Evolutionary conservation across 805 yeast species (phyloP), one percentile per base, ranked within the genome.

Genomic region (Kazachstania taianensis): DNA sequence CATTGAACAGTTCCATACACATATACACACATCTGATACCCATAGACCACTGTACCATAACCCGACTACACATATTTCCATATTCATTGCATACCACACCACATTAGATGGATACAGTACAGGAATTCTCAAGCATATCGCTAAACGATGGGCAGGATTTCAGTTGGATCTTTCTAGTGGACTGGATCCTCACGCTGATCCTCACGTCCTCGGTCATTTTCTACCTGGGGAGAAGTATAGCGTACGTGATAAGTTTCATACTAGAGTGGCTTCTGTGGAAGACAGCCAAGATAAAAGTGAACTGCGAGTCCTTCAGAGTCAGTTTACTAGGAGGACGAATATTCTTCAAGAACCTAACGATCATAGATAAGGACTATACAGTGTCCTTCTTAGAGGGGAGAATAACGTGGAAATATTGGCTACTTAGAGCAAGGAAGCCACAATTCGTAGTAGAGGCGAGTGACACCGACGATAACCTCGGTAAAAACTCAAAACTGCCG

Each of bases 401-500:
- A 46, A 52, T 89, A 19, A 82, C 94, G 0, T 92, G 97, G 97
- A 60, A 94, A 41, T 89, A 85, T 55, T 92, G 97, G 97, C 62
- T 84, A 35, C 60, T 64, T 4, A 53, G 58, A 5, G 55, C 67
- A 13, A 59, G 71, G 44, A 41, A 40, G 43, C 52, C 51, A 26
- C 48, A 36, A 22, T 50, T 28, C 31, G 41, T 41, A 17, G 45
- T 38, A 20, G 35, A 19, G 31, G 18, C 29, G 35, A 38, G 26
- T 39, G 45, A 48, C 10, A 38, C 39, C 8, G 50, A 54, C 32
- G 42, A 35, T 18, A 15, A 19, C 13, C 14, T 31, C 13, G 31
- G 25, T 5, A 57, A 58, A n/a, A 75, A 77, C 48, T 60, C 55
- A 8, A 55, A 60, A 28, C 67, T 74, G 2, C 81, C 81, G 2